Evolutionary conservation across 345 rosid genomes (phyloP), one percentile per base, ranked within the genome.

Genomic region (Gossypium ekmanianum): DNA sequence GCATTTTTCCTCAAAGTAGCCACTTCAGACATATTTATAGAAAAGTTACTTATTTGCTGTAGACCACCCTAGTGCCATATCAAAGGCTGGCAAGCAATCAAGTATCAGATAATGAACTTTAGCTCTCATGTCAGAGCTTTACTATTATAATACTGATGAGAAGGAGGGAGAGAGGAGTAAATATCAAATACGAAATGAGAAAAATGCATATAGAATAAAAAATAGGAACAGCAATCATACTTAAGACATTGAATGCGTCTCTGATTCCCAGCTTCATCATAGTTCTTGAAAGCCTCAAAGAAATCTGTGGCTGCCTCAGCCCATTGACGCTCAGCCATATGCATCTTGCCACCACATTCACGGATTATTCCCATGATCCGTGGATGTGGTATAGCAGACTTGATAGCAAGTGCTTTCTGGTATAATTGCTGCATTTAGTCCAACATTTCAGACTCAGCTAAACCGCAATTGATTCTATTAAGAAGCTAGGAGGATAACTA

Each of bases 341-440:
- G 99, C 99, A 96, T 96, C 84, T 96, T 96, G 6, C 99, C 99
- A 73, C 99, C 99, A 84, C 99, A 96, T 80, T 96, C 99, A 41
- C 97, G 89, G 73, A 96, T 93, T 84, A 96, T 92, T 50, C 99
- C 99, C 97, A 93, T 93, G 77, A 96, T 96, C 85, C 99, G 86
- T 68, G 99, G 99, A 90, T 96, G 99, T 17, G 99, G 99, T 86
- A 96, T 96, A 24, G 99, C 99, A 43, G 99, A 96, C 81, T 96
- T 96, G 76, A 96, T 96, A 41, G 99, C 94, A 84, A 96, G 97
- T 71, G 97, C 99, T 79, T 96, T 96, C 57, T 85, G 97, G 88
- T 96, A 96, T 69, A 96, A 82, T 96, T 93, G 97, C 99, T 96
- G 93, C 83, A 83, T 74, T 66, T 20, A 72, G 71, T 80, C 74